These are phyloP conservation scores for Tolypocladium amazonense DNA, from an alignment of 2,329 filamentous ascomycete genomes.

Conservation along the genomic window DNA sequence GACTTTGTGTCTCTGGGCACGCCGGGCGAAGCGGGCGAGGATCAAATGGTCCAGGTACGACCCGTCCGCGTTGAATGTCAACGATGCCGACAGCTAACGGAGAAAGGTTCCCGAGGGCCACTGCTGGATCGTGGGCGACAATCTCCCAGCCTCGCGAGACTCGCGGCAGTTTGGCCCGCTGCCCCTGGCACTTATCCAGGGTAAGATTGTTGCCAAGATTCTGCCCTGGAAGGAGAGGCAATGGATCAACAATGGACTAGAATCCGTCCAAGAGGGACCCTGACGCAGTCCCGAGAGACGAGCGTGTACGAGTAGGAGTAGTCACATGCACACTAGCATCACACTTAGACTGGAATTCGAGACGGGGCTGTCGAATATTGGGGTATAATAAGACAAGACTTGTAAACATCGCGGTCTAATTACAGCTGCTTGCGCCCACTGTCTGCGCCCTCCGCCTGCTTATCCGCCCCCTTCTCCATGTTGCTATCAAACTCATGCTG, in stretches of 20 bases:
- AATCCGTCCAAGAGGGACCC: conserved; percentile 14
- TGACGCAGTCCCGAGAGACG: not conserved
- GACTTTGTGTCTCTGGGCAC: conserved; percentile 63
- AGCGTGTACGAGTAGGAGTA: not conserved
- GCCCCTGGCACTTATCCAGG: conserved; percentile 72
- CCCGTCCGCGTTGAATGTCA: not conserved
- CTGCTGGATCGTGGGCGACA: conserved; percentile 86
- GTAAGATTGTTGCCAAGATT: conserved; percentile 64
- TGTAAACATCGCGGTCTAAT: conserved; percentile 20
- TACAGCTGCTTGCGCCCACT: conserved; percentile 16
- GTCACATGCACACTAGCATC: not conserved
- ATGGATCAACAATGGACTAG: conserved; percentile 36
- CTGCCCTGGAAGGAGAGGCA: conserved; percentile 40
- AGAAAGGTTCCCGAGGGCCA: conserved; percentile 76
- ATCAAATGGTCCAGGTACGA: conserved; percentile 55
- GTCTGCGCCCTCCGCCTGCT: conserved; percentile 3
- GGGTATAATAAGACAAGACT: conserved; percentile 13
- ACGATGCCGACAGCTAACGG: not conserved
- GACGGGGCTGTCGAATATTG: not conserved
- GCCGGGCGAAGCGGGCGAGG: conserved; percentile 35
- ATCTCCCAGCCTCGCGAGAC: conserved; percentile 72
- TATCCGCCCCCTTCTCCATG: conserved; percentile 4
- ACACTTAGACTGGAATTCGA: not conserved
- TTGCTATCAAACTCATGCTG: conserved; percentile 12
- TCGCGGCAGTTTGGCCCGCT: conserved; percentile 80